A percentile compares a stretch with the other conserved stretches of the same genome.
These are phyloP conservation scores for Ochetophila trinervis DNA, from an alignment of 306 rosid genomes.

Conservation along the genomic window DNA sequence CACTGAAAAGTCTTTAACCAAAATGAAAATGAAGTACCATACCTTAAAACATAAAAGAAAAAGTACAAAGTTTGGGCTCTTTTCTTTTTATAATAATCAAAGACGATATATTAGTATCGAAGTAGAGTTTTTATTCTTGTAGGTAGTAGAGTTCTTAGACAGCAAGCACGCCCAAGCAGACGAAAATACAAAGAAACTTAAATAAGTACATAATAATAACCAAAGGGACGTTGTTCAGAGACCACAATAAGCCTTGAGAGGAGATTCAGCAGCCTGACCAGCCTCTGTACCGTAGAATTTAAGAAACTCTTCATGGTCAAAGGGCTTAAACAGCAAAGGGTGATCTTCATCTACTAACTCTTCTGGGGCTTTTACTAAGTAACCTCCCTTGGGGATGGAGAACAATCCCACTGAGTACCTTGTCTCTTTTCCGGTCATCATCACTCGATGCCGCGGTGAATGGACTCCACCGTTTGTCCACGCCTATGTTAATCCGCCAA, in stretches of 20 bases:
- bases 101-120: no score
- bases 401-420: conserved; percentile 47
- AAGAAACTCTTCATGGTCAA: conserved; percentile 3
- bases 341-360: conserved; percentile 59
- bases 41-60: no score
- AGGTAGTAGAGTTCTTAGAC: no score
- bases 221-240: background rate
- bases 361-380: conserved; percentile 39
- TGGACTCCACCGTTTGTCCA: conserved; percentile 57
- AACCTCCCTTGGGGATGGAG: conserved; percentile 44
- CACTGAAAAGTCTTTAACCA: no score
- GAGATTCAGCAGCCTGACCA: background rate
- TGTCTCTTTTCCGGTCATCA: conserved; percentile 51
- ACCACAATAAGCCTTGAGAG: background rate
- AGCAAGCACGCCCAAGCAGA: no score
- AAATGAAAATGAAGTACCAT: no score
- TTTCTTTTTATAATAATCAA: no score
- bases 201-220: no score
- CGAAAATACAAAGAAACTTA: no score
- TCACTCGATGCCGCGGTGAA: conserved; percentile 48
- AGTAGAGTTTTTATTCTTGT: no score
- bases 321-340: conserved; percentile 47
- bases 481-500: conserved; percentile 32
- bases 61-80: no score
- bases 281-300: background rate